phyloP scores from a whole-genome alignment of 1,284 basidiomycete species.

The Abortiporus biennis region DNA sequence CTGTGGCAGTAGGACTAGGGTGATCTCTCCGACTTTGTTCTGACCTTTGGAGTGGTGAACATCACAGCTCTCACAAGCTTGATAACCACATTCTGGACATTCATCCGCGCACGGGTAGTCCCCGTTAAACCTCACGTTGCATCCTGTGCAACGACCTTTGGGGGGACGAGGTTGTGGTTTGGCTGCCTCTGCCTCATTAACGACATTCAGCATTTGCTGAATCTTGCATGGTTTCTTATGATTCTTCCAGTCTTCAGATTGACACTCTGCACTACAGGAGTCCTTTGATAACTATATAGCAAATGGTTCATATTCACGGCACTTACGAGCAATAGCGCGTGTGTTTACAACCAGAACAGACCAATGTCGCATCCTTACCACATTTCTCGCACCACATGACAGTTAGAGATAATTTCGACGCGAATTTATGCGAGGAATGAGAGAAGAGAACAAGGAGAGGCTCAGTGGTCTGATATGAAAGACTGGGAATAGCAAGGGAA shows the following conservation, averaged over 20 bases:
- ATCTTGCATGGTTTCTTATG: conserved; percentile 32
- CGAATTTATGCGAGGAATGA: no score
- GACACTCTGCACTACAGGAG: conserved; percentile 17
- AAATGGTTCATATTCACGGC: not conserved
- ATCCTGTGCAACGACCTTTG: conserved; percentile 31
- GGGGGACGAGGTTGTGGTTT: conserved; percentile 21
- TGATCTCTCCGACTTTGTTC: no score
- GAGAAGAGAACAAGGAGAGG: no score
- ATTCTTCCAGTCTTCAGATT: conserved; percentile 24
- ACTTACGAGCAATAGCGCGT: conserved; percentile 19
- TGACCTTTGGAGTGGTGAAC: conserved; percentile 21
- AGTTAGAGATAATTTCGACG: no score
- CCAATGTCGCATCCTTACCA: conserved; percentile 10
- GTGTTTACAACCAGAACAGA: conserved; percentile 16
- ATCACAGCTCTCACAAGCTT: conserved; percentile 29
- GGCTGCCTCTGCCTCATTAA: conserved; percentile 18
- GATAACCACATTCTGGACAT: conserved; percentile 31
- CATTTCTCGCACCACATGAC: no score
- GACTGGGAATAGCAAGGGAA: no score
- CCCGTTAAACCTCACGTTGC: conserved; percentile 21
- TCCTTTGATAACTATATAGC: not conserved
- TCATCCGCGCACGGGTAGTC: conserved; percentile 12
- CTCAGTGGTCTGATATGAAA: no score
- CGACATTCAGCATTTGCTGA: conserved; percentile 22
- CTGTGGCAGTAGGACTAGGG: conserved; percentile 14